These are phyloP conservation scores for Yarrowia deformans DNA, from an alignment of 805 yeast species.

Conservation along the genomic window DNA sequence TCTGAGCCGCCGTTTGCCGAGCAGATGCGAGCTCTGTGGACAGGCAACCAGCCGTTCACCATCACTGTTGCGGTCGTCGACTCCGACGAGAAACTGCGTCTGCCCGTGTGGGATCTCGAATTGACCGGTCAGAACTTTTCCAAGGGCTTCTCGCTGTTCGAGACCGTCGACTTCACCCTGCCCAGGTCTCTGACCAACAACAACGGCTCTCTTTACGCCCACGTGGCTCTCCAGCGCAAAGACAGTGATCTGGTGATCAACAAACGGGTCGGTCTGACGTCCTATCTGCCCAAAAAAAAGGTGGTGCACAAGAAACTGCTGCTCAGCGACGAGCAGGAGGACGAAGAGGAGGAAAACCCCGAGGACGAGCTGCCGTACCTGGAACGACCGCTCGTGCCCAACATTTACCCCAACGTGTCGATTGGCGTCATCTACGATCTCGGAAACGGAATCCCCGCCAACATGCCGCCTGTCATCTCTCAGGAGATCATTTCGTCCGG, in stretches of 20 bases:
- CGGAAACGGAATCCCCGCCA: slow-evolving; percentile 11
- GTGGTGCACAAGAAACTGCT: slow-evolving; percentile 48
- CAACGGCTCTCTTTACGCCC: slow-evolving; percentile 52
- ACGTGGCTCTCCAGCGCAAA: slow-evolving; percentile 43
- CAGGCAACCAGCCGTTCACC: slow-evolving; percentile 15
- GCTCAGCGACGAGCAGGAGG: slow-evolving; percentile 46
- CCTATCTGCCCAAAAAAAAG: slow-evolving; percentile 48
- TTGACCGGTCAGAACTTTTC: slow-evolving; percentile 10
- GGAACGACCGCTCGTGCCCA: slow-evolving; percentile 45
- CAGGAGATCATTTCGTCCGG: not conserved
- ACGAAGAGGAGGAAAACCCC: slow-evolving; percentile 38
- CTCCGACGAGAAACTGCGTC: not conserved
- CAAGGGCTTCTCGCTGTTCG: slow-evolving; percentile 19
- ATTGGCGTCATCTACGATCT: slow-evolving; percentile 46
- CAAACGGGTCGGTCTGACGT: slow-evolving; percentile 42
- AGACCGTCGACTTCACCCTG: slow-evolving; percentile 1
- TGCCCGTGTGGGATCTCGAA: slow-evolving; percentile 19
- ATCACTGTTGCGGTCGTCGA: slow-evolving; percentile 7
- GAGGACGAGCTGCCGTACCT: slow-evolving; percentile 37
- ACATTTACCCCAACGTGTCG: slow-evolving; percentile 53
- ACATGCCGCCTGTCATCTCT: slow-evolving; percentile 41
- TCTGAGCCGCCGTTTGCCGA: slow-evolving; percentile 5
- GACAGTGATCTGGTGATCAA: slow-evolving; percentile 18
- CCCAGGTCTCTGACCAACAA: slow-evolving; percentile 8
- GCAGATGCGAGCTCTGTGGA: slow-evolving; percentile 19